Base-by-base conservation (phyloP, 202 grass and related monocot species). In the Setaria italica region DNA sequence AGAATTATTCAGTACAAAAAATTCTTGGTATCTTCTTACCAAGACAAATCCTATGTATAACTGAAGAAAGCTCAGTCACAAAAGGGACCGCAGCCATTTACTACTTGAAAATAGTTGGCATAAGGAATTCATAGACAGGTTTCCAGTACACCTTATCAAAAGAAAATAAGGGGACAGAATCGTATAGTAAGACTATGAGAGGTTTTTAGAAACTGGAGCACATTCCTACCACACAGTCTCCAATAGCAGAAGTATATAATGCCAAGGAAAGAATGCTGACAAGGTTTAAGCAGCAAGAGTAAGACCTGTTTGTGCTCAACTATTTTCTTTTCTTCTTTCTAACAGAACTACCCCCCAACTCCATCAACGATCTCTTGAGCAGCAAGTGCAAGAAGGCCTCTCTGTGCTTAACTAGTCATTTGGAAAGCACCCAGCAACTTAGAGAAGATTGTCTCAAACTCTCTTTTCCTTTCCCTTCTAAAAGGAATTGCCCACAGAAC, bases 1-100 rank as follows among this genome's bases (percentile, higher is more conserved):
- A 79, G 41, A 71, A 67, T 87, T 82, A 90, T 88, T 81, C 78
- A 70, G 85, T 86, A 82, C 42, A 87, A 63, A 92, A 92, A 80
- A 92, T 25, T 45, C 73, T 74, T 86, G 90, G 72, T 82, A 79
- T 74, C 67, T 69, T 87, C 74, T 72, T 75, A 82, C 87, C 77
- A 90, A 87, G 76, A 89, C 30, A 85, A 82, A 84, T 62, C 56
- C 63, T 85, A 87, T 72, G 84, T 78, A 85, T 78, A 72, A 88
- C 62, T 85, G 47, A 79, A 35, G 64, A 84, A 73, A 80, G 46
- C 60, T 68, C 55, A 19, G 48, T 70, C 39, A 3, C 51, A 83
- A 2, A 7, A 79, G 70, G 62, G 67, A 51, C 58, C 60, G 67
- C 45, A 75, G 54, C 76, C 54, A 76, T 86, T 80, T 71, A 83